A percentile compares a stretch with the other conserved stretches of the same genome.
phyloP scores from a whole-genome alignment of 2,329 filamentous ascomycete genomes.

The Pseudofabraea citricarpa region DNA sequence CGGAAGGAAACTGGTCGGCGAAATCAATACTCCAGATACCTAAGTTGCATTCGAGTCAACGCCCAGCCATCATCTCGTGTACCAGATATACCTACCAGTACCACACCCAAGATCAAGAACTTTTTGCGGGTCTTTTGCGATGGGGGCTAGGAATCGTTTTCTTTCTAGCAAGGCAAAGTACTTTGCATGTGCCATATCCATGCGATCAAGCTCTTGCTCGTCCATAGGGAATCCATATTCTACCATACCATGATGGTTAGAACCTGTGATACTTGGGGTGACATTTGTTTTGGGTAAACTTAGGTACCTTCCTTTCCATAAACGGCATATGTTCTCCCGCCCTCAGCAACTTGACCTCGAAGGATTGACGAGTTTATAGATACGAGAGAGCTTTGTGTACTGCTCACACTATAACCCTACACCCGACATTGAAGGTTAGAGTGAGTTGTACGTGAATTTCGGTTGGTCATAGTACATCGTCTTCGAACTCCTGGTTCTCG shows the following conservation, averaged over 20 bases:
- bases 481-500: too few species aligned
- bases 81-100: constrained; percentile 22
- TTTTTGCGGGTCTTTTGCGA: constrained; percentile 18
- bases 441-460: not conserved
- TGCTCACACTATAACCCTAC: not conserved
- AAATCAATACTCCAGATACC: not conserved
- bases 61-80: constrained; percentile 3
- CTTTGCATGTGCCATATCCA: constrained; percentile 32
- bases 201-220: constrained; percentile 30
- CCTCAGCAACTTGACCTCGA: not conserved
- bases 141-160: constrained; percentile 10
- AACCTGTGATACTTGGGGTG: too few species aligned
- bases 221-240: constrained; percentile 35
- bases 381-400: not conserved
- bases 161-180: constrained; percentile 18
- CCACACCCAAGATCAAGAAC: constrained; percentile 34
- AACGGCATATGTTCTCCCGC: not conserved
- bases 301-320: not conserved
- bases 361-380: not conserved
- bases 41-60: not conserved
- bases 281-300: too few species aligned
- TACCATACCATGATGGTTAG: constrained; percentile 6
- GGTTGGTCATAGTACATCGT: too few species aligned
- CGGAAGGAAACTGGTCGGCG: not conserved
- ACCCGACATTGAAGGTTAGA: not conserved